These are phyloP conservation scores for Anthoceros angustus DNA, from an alignment of 225 moss, liverwort and hornwort genomes.

Conservation along the genomic window DNA sequence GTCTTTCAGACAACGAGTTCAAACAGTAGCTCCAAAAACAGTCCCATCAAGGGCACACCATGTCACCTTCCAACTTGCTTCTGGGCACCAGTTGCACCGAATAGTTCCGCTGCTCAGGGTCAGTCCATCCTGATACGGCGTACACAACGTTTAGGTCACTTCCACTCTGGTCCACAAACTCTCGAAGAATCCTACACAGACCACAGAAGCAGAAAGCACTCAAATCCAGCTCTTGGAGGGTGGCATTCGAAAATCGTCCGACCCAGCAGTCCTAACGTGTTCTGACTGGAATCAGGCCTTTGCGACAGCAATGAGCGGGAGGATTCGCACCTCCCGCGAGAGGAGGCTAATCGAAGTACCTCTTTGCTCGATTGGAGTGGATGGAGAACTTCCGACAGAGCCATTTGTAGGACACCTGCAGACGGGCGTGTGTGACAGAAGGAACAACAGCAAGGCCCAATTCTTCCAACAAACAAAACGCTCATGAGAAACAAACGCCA, in stretches of 20 bases:
- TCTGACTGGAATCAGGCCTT: neutral
- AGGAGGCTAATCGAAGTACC: conserved; percentile 18
- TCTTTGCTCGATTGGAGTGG: conserved; percentile 73
- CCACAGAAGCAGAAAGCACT: conserved; percentile 9
- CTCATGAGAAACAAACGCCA: too few relatives aligned
- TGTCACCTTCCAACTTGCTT: conserved; percentile 63
- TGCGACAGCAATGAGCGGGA: neutral
- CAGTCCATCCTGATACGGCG: conserved; percentile 79
- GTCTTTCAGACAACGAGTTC: neutral
- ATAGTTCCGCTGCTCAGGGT: conserved; percentile 53
- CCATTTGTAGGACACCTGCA: conserved; percentile 98
- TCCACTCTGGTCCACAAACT: conserved; percentile 43
- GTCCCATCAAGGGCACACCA: neutral
- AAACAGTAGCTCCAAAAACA: neutral
- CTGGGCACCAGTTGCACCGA: conserved; percentile 72
- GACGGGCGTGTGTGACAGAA: neutral
- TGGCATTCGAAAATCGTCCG: neutral
- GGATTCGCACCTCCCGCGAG: neutral
- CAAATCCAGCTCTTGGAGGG: too few relatives aligned
- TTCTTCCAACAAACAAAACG: neutral
- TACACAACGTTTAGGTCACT: conserved; percentile 63
- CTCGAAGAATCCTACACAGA: conserved; percentile 48
- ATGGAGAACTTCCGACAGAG: conserved; percentile 77
- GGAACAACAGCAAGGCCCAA: neutral
- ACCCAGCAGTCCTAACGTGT: neutral